Evolutionary conservation across 805 yeast species (phyloP), one percentile per base, ranked within the genome.

Genomic region (Komagataella populi): DNA sequence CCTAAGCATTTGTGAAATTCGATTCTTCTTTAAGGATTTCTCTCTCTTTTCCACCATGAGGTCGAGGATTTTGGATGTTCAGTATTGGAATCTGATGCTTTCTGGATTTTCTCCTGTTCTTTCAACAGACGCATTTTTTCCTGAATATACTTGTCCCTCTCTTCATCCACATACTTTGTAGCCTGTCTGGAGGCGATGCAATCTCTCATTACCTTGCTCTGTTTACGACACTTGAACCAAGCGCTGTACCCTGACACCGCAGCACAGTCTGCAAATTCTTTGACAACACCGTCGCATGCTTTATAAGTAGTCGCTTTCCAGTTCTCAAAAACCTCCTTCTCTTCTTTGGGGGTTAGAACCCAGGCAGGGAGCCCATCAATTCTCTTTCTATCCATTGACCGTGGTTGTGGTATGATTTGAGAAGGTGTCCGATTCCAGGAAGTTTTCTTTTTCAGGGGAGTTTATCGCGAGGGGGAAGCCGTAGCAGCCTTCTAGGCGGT

Each of bases 301-400:
- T 76, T 73, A 70, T 84, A 84, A 0, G 91, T 78, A 59, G 72
- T 71, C 53, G 70, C 74, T 63, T 84, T 78, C 82, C 90, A 80
- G 58, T 85, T 76, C 57, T 76, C 80, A 59, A 85, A 78, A 43
- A 84, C 81, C 53, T 80, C 76, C 64, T 80, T 81, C 61, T 86
- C 95, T 62, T 86, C 93, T 55, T 73, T 75, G 12, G 93, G 91
- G 0, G 87, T 77, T 20, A 86, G 68, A 55, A 84, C 76, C 95
- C 95, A 86, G 10, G 77, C 69, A 1, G 95, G 95, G 23, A 85
- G 67, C 6, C 69, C 69, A 1, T 63, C 63, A 6, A 62, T 60
- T 45, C 63, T 58, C 46, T 60, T 59, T 55, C 63, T 57, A 44
- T 63, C 62, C 61, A 59, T 60, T 16, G 17, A 18, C 12, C 12